Evolutionary conservation across 495 filamentous ascomycete species (phyloP), one percentile per base, ranked within the genome.

Genomic region (Penicillium roqueforti): DNA sequence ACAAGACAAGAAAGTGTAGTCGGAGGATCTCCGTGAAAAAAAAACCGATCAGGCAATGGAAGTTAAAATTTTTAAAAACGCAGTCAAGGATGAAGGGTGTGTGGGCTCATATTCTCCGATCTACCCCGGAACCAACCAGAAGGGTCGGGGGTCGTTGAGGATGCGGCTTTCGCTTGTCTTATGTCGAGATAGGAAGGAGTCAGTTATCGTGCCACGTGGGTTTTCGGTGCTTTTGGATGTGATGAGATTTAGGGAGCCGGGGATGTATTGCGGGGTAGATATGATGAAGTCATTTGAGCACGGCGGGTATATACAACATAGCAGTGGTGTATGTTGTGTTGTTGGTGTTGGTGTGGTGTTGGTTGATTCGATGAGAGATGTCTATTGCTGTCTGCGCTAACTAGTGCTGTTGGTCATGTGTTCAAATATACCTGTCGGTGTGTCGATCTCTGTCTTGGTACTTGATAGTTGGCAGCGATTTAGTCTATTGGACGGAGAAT

Each of bases 271-370:
- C 45, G 45, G 45, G 45, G 45, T 47, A 47, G 13, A 19, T 13
- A 47, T 47, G 19, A 47, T 47, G 45, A 47, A 36, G 45, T 47
- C 29, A 47, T 34, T 6, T 29, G 28, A 32, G 29, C 19, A 46
- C 19, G 29, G 18, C 26, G 45, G 45, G 18, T 20, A 45, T 14
- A 18, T 1, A 13, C n/a, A n/a, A n/a, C n/a, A n/a, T n/a, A n/a
- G n/a, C n/a, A 10, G 23, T 23, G 6, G 9, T 16, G 13, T 10
- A 43, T 6, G 40, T 18, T 18, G 22, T 45, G 42, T 31, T 46
- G n/a, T 45, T 19, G 9, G 32, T 36, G 32, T 16, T 46, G 8
- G 13, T n/a, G n/a, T n/a, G n/a, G n/a, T n/a, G n/a, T n/a, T n/a
- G 0, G 9, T 28, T 46, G 26, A 26, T 14, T 44, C n/a, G 20